phyloP scores from a whole-genome alignment of 257 asterid genomes.

The Verbascum thapsus region DNA sequence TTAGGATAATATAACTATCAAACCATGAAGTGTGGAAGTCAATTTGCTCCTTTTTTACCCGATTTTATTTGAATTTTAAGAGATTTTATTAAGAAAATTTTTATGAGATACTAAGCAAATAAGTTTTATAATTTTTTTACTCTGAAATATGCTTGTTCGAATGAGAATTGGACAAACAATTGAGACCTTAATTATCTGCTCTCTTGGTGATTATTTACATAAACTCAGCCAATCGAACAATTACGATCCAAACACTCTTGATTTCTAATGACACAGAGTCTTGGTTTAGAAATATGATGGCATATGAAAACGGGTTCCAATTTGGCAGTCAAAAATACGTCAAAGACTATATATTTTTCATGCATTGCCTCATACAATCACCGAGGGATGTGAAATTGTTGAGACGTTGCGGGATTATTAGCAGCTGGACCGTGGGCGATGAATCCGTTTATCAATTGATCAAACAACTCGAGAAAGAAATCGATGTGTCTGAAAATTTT shows the following conservation, averaged over 20 bases:
- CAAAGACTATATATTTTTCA: conserved; percentile 21
- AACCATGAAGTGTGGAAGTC: no score
- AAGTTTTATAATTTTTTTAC: no score
- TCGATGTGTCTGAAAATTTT: not conserved
- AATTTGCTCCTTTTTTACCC: no score
- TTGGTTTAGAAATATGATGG: conserved; percentile 21
- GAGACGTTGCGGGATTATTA: conserved; percentile 16
- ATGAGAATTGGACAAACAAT: no score
- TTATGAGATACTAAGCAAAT: no score
- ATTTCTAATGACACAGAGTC: conserved; percentile 20
- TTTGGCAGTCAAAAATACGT: not conserved
- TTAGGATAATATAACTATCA: no score
- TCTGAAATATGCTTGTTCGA: no score
- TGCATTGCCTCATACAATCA: conserved; percentile 22
- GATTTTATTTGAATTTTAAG: no score
- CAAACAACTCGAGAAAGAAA: conserved; percentile 2
- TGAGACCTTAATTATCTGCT: no score
- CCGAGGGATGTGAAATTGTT: conserved; percentile 22
- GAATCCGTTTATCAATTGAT: conserved; percentile 15
- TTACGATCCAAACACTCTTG: not conserved
- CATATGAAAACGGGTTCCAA: conserved; percentile 20
- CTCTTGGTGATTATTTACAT: no score
- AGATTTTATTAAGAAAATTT: no score
- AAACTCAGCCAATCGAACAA: not conserved
- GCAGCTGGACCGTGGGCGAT: conserved; percentile 27